These are phyloP conservation scores for Lagenaria siceraria DNA, from an alignment of 306 rosid genomes.

Conservation along the genomic window DNA sequence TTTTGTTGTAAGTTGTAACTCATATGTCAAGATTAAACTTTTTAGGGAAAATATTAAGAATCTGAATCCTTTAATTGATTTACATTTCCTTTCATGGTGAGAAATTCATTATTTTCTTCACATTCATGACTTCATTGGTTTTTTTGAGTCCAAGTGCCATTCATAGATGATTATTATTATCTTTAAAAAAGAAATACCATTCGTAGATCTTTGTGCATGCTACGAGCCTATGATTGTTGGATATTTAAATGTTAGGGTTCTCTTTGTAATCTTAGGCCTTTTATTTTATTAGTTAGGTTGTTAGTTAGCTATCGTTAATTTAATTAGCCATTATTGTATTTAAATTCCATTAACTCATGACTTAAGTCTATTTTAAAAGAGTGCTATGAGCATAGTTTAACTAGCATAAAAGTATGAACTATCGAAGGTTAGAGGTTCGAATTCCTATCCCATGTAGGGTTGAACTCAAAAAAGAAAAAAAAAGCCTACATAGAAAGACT, in stretches of 20 bases:
- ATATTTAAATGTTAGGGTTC: neutral
- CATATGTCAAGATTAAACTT: neutral
- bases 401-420: too few species aligned
- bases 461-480: too few species aligned
- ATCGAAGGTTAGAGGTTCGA: too few species aligned
- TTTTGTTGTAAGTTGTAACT: neutral
- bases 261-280: neutral
- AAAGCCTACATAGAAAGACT: neutral
- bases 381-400: too few species aligned
- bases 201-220: neutral
- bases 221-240: neutral
- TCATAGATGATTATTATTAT: neutral
- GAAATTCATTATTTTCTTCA: conserved; percentile 1
- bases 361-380: too few species aligned
- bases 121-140: neutral
- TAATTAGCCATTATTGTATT: neutral
- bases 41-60: neutral
- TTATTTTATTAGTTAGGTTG: neutral
- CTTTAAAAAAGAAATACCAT: too few species aligned
- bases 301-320: neutral
- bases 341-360: neutral
- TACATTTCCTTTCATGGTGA: neutral
- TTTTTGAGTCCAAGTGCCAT: neutral
- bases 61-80: neutral
- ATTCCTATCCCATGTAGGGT: too few species aligned